Base-by-base conservation (phyloP, 257 asterid genomes). In the Rauvolfia tetraphylla region DNA sequence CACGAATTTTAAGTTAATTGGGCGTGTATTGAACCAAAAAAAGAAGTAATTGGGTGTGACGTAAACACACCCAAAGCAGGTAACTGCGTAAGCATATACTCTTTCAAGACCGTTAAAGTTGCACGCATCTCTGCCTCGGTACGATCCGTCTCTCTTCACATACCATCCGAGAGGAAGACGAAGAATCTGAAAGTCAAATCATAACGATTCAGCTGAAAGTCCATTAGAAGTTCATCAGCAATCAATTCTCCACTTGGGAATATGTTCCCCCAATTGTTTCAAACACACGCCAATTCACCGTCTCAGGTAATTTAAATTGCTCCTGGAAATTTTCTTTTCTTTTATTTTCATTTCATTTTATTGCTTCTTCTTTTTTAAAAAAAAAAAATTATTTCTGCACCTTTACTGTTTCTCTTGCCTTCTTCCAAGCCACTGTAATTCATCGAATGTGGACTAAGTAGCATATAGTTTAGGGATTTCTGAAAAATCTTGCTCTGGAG, bases 221-320 rank as follows among this genome's bases (percentile, higher is more conserved):
- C 57, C 23, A 23, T 1, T 67, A 38, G 25, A 33, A 65, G 33
- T 42, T 56, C 39, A 25, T 20, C 38, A 20, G 10, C 3, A 38
- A 36, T 73, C 36, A n/a, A 41, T 41, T 29, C 48, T 41, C 3
- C 22, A 14, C 4, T 18, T 0, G n/a, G 7, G 63, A 76, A 23
- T 20, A 87, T 92, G 96, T 80, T 85, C 44, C 82, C 90, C 9
- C 90, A 92, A 78, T 81, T 89, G 54, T 87, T 88, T 75, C 87
- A 79, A 3, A 89, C 84, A 67, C 80, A 85, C 83, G 65, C 34
- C 85, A 79, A 83, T 49, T 83, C 86, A 31, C 63, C 84, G 14
- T 72, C 88, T 77, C 86, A 79, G 98, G 98, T 92, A 82, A 76
- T 63, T 46, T 22, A 54, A 75, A 79, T 73, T 18, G n/a, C n/a